Base-by-base conservation (phyloP, 371 early-diverging fungal genomes). In the Mortierella sp. region DNA sequence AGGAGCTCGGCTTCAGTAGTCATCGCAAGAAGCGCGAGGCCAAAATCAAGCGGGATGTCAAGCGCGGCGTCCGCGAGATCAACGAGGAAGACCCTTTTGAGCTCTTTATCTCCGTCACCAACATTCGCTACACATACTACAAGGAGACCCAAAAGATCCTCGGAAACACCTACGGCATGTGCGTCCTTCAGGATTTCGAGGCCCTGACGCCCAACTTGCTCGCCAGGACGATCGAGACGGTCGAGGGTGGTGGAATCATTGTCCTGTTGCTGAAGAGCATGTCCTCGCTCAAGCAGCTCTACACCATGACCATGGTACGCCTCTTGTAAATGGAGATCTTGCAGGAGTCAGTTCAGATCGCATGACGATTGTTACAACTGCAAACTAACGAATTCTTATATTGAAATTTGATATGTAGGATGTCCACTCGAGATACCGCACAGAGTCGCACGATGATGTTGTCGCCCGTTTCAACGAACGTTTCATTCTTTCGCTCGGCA, bases 111-210 rank as follows among this genome's bases (percentile, higher is more conserved):
- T 91, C 97, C 10, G 93, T 96, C 24, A 98, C 99, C 63, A 93
- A 97, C 84, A 98, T 98, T 77, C 92, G 98, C 66, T 99, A 98
- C 89, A 93, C 97, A 14, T 98, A 97, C 92, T 99, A 99, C 90
- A 99, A 98, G 86, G 99, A 99, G 87, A 95, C 97, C 16, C 96
- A 99, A 74, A 99, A 96, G 85, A 96, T 99, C 71, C 92, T 99
- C 69, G 99, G 99, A 86, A 96, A 97, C 84, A 99, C 99, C 29
- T 99, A 94, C 79, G 99, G 99, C 50, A 97, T 99, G 97, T 97
- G 98, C 76, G 94, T 99, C 53, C 88, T 99, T 45, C 99, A 99
- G 92, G 99, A 99, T 89, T 99, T 99, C 87, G 99, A 99, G 84
- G 97, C 98, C 14, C 89, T 99, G 72, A 99, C 99, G 24, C 99